Conservation (phyloP, 257 asterid species). For the Nicotiana undulata region DNA sequence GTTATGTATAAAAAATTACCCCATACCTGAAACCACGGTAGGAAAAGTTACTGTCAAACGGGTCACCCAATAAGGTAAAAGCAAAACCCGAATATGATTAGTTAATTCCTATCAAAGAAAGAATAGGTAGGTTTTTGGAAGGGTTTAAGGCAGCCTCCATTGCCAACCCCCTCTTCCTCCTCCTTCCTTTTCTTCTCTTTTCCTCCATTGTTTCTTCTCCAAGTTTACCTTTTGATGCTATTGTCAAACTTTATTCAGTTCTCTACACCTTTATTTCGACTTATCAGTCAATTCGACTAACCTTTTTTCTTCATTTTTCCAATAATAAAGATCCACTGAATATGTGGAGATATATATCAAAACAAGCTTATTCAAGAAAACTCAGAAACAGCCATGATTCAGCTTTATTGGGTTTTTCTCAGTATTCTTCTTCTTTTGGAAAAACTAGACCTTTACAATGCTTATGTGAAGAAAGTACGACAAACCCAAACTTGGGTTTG, state of each 20-base stretch:
- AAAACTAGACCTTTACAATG: neutral
- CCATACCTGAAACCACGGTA: too few relatives aligned
- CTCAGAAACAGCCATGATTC: constrained; percentile 21
- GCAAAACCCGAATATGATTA: neutral
- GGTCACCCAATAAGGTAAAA: neutral
- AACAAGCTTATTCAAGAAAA: constrained; percentile 39
- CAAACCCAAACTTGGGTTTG: constrained; percentile 10
- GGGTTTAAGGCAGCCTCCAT: constrained; percentile 59
- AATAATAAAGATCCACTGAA: constrained; percentile 16
- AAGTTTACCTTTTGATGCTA: neutral
- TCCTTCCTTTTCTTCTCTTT: neutral
- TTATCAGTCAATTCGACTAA: neutral
- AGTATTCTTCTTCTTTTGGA: neutral
- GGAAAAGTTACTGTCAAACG: neutral
- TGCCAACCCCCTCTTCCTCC: neutral
- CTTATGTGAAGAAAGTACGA: neutral
- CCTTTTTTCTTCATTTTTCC: neutral
- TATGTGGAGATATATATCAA: constrained; percentile 82
- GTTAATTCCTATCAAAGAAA: neutral
- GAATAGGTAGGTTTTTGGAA: constrained; percentile 47
- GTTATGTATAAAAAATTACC: too few relatives aligned
- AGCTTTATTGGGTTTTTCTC: neutral
- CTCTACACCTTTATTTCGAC: neutral
- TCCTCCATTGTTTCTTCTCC: neutral
- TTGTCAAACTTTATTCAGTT: neutral